Conservation (phyloP, 257 asterid species). For the Lantana camara region DNA sequence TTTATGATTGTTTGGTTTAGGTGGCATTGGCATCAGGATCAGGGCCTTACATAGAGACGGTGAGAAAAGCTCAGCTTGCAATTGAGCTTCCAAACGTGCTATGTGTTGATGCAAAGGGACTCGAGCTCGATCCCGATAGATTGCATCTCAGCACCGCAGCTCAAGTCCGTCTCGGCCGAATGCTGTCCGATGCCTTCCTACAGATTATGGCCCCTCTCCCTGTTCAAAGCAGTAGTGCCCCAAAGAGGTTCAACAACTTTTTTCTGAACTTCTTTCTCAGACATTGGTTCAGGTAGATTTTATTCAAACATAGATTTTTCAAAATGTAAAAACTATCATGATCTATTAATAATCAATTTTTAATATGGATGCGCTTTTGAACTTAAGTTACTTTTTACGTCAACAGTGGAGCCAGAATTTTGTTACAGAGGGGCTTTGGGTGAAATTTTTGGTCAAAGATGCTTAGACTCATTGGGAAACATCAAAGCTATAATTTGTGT, state of each 20-base stretch:
- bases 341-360: not conserved
- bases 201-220: conserved; percentile 45
- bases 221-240: conserved; percentile 41
- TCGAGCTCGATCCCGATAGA: conserved; percentile 41
- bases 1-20: conserved; percentile 24
- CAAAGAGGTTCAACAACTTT: conserved; percentile 30
- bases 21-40: conserved; percentile 71
- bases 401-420: no score
- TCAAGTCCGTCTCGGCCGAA: conserved; percentile 57
- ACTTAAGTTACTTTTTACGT: no score
- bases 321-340: not conserved
- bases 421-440: no score
- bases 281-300: conserved; percentile 27
- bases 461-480: no score
- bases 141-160: conserved; percentile 58
- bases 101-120: conserved; percentile 68
- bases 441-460: no score
- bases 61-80: conserved; percentile 63
- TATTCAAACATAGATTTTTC: not conserved
- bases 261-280: conserved; percentile 31
- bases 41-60: conserved; percentile 44
- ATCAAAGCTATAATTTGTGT: no score
- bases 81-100: conserved; percentile 47
- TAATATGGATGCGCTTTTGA: no score
- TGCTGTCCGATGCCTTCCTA: conserved; percentile 51